Percentiles rank a stretch among this genome's conserved stretches.
These are phyloP conservation scores for Ampelocalamus luodianensis DNA, from an alignment of 176 grass and related monocot species.

Conservation along the genomic window DNA sequence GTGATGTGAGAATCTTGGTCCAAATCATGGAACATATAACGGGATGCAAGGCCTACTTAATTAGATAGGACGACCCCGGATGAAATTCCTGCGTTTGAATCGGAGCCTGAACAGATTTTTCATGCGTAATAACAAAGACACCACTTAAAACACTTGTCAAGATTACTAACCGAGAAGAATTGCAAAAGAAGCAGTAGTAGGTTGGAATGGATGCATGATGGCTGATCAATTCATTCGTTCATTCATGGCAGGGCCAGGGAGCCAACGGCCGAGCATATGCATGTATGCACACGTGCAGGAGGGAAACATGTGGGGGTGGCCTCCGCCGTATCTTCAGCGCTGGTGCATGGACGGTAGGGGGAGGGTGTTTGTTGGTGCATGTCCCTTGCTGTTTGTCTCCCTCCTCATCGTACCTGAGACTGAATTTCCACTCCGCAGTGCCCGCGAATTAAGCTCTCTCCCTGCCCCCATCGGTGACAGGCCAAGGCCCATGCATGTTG, in stretches of 20 bases:
- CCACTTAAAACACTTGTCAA: no score
- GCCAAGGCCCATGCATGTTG: no score
- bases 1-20: background rate
- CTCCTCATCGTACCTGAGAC: background rate
- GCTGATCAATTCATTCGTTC: background rate
- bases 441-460: background rate
- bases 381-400: constrained; percentile 25
- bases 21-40: background rate
- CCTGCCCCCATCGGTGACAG: background rate
- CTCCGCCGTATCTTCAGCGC: background rate
- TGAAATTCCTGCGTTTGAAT: no score
- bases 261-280: background rate
- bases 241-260: background rate
- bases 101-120: no score
- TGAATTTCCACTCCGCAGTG: background rate
- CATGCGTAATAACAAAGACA: no score
- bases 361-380: constrained; percentile 22
- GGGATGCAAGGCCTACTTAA: no score
- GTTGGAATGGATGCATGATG: background rate
- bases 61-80: no score
- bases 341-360: constrained; percentile 38
- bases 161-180: background rate
- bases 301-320: constrained; percentile 33
- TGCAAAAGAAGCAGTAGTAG: background rate
- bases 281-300: constrained; percentile 17